Conservation (phyloP, 768 basidiomycete genomes). For the Hortiboletus flavorubellus region DNA sequence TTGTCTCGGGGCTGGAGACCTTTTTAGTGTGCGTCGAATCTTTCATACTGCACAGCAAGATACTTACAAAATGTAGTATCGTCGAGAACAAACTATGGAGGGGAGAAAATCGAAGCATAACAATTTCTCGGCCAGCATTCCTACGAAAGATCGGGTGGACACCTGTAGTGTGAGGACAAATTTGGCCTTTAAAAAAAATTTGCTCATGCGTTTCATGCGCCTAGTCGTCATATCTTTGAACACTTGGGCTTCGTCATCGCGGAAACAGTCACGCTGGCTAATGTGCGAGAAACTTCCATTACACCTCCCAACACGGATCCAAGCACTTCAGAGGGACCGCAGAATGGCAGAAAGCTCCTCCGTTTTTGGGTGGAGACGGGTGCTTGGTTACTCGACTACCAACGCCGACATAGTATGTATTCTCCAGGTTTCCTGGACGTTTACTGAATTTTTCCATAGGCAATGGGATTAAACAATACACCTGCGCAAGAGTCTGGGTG, state of each 20-base stretch:
- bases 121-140: conserved; percentile 52
- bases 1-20: conserved; percentile 62
- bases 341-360: conserved; percentile 58
- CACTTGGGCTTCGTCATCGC: conserved; percentile 36
- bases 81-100: conserved; percentile 76
- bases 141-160: conserved; percentile 67
- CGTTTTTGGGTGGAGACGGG: conserved; percentile 78
- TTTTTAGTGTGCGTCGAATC: conserved; percentile 53
- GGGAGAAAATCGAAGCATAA: conserved; percentile 57
- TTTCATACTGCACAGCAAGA: not conserved
- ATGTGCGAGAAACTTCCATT: conserved; percentile 43
- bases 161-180: conserved; percentile 47
- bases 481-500: conserved; percentile 42
- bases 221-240: conserved; percentile 42
- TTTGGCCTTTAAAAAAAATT: not conserved
- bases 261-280: conserved; percentile 14
- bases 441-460: conserved; percentile 34
- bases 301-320: conserved; percentile 55
- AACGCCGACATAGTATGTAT: conserved; percentile 42
- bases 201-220: conserved; percentile 10
- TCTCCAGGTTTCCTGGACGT: conserved; percentile 5
- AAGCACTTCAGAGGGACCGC: conserved; percentile 41
- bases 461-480: conserved; percentile 43
- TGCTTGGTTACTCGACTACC: conserved; percentile 63
- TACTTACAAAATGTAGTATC: conserved; percentile 42